Evolutionary conservation across 305 asterid species (phyloP).

Genomic region (Rubia tinctorum): DNA sequence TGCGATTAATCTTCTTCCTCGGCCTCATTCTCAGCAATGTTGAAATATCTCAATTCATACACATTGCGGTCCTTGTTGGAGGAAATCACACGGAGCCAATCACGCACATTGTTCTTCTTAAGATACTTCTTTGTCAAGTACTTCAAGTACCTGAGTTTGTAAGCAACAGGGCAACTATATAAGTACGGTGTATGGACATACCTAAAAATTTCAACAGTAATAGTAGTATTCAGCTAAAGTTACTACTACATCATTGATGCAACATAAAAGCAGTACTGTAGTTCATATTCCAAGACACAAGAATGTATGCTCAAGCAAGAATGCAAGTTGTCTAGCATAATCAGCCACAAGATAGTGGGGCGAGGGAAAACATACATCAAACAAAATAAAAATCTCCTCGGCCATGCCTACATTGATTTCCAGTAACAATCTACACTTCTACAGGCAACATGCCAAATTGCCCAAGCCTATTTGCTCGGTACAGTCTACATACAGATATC

Average conservation of each 20-base stretch:
- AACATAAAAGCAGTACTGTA: background rate
- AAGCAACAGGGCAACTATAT: background rate
- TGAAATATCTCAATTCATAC: conserved; percentile 87
- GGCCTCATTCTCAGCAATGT: conserved; percentile 92
- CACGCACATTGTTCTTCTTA: conserved; percentile 87
- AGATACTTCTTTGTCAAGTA: conserved; percentile 87
- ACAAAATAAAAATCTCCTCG: too few species aligned
- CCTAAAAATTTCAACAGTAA: background rate
- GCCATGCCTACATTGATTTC: too few species aligned
- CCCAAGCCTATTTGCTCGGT: too few species aligned
- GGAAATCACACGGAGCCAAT: conserved; percentile 81
- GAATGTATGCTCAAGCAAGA: too few species aligned
- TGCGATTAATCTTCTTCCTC: conserved; percentile 45
- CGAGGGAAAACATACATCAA: too few species aligned
- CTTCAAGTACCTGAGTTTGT: conserved; percentile 52
- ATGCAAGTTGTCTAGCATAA: too few species aligned
- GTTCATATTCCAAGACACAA: too few species aligned
- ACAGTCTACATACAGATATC: too few species aligned
- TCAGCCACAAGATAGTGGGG: too few species aligned
- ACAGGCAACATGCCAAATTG: too few species aligned
- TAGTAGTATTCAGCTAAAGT: background rate
- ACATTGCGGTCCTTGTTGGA: conserved; percentile 30
- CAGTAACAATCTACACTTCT: too few species aligned
- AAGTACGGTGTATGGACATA: background rate
- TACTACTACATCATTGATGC: background rate